These are phyloP conservation scores for Picea abies DNA, from an alignment of 83 land plant species.

Conservation along the genomic window DNA sequence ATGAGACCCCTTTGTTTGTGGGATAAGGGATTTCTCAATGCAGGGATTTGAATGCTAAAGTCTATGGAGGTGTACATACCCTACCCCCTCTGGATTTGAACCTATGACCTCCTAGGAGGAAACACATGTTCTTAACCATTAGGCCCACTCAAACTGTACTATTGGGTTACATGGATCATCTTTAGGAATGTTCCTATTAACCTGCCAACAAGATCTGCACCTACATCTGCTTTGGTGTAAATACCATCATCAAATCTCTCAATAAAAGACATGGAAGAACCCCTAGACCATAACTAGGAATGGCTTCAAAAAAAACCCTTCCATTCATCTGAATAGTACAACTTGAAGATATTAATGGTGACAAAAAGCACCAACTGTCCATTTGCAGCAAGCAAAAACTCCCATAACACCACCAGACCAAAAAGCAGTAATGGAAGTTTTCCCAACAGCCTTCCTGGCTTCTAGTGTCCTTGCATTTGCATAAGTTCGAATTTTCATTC, in stretches of 20 bases:
- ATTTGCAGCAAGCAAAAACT: slow-evolving; percentile 67
- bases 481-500: slow-evolving; percentile 89
- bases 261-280: slow-evolving; percentile 37
- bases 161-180: slow-evolving; percentile 37
- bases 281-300: slow-evolving; percentile 50
- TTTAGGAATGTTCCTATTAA: slow-evolving; percentile 37
- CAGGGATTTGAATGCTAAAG: too few relatives aligned
- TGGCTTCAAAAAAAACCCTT: slow-evolving; percentile 34
- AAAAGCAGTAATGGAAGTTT: slow-evolving; percentile 78
- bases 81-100: too few relatives aligned
- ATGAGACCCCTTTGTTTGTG: too few relatives aligned
- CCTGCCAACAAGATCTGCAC: slow-evolving; percentile 48
- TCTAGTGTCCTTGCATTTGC: slow-evolving; percentile 88
- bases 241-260: slow-evolving; percentile 49
- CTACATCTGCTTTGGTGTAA: slow-evolving; percentile 47
- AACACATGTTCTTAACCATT: too few relatives aligned
- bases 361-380: slow-evolving; percentile 20
- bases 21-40: slow-evolving; percentile 34
- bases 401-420: slow-evolving; percentile 93
- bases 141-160: too few relatives aligned
- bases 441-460: slow-evolving; percentile 82
- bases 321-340: slow-evolving; percentile 36
- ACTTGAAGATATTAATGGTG: slow-evolving; percentile 23
- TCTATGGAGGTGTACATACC: too few relatives aligned
- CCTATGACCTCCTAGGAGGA: too few relatives aligned